Conservation (phyloP, 495 filamentous ascomycete species). For the Xylaria sp. region DNA sequence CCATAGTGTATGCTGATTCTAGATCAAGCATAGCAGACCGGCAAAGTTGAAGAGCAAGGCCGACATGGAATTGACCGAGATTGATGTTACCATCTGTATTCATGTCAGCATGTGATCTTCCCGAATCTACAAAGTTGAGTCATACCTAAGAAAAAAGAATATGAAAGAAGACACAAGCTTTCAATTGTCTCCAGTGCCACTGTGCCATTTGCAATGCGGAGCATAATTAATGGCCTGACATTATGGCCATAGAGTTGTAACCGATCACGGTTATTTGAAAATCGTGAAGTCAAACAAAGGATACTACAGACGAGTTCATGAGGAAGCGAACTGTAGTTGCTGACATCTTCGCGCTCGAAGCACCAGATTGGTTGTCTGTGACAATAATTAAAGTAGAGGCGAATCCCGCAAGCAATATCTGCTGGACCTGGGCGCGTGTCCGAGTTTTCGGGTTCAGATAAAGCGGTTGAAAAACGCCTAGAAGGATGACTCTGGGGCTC, state of each 20-base stretch:
- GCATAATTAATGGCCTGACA: conserved; percentile 53
- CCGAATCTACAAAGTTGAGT: background rate
- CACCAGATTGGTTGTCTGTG: conserved; percentile 59
- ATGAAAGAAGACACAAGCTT: conserved; percentile 53
- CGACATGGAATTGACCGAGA: conserved; percentile 53
- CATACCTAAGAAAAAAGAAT: conserved; percentile 53
- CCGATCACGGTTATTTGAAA: conserved; percentile 48
- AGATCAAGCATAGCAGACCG: conserved; percentile 53
- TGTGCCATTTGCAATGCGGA: conserved; percentile 55
- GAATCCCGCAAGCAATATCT: conserved; percentile 44
- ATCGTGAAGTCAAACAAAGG: conserved; percentile 51
- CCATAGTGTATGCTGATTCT: conserved; percentile 42
- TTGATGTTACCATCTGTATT: conserved; percentile 49
- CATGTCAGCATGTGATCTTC: background rate
- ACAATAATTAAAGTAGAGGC: conserved; percentile 55
- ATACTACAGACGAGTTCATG: conserved; percentile 55
- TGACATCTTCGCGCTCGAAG: conserved; percentile 53
- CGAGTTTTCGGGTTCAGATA: conserved; percentile 45
- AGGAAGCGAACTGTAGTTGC: conserved; percentile 44
- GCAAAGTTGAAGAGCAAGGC: conserved; percentile 53
- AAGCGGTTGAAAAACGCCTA: conserved; percentile 40
- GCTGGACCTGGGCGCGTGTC: conserved; percentile 39
- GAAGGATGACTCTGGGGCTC: conserved; percentile 32
- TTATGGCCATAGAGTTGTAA: conserved; percentile 50
- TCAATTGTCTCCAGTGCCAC: conserved; percentile 55